phyloP scores from a whole-genome alignment of 2,329 filamentous ascomycete species.

The Bipolaris bicolor region DNA sequence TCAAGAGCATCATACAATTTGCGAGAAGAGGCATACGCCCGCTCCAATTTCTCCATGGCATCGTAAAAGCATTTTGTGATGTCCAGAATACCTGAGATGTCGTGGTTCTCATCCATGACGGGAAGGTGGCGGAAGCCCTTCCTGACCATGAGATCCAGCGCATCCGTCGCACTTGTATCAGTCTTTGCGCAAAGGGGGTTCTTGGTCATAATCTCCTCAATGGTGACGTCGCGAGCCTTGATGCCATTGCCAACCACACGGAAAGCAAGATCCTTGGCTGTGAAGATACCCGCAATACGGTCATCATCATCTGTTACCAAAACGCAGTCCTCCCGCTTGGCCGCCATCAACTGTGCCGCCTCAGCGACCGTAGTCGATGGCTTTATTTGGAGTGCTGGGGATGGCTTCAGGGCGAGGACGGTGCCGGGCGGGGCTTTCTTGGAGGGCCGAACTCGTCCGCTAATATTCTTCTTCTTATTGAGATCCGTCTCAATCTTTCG shows the following conservation, averaged over 20 bases:
- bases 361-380: slow-evolving; percentile 91
- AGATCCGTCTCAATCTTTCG: slow-evolving; percentile 96
- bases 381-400: slow-evolving; percentile 96
- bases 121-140: slow-evolving; percentile 97
- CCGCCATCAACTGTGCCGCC: slow-evolving; percentile 97
- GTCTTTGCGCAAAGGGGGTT: slow-evolving; percentile 97
- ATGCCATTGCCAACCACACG: slow-evolving; percentile 89
- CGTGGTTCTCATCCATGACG: slow-evolving; percentile 99
- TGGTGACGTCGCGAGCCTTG: slow-evolving; percentile 88
- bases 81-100: slow-evolving; percentile 96
- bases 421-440: slow-evolving; percentile 96
- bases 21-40: slow-evolving; percentile 95
- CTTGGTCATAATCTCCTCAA: slow-evolving; percentile 99
- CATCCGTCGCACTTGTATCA: slow-evolving; percentile 97
- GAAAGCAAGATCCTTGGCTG: slow-evolving; percentile 97
- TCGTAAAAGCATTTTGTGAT: slow-evolving; percentile 99
- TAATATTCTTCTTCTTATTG: slow-evolving; percentile 91
- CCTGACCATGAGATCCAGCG: slow-evolving; percentile 94
- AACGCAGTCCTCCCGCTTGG: slow-evolving; percentile 97
- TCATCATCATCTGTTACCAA: slow-evolving; percentile 98
- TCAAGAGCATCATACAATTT: slow-evolving; percentile 97
- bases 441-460: slow-evolving; percentile 78
- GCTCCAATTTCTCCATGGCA: slow-evolving; percentile 99
- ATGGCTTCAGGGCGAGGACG: slow-evolving; percentile 92
- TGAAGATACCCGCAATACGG: slow-evolving; percentile 97